These are phyloP conservation scores for Pseudohalonectria lignicola DNA, from an alignment of 2,329 filamentous ascomycete genomes.

Conservation along the genomic window DNA sequence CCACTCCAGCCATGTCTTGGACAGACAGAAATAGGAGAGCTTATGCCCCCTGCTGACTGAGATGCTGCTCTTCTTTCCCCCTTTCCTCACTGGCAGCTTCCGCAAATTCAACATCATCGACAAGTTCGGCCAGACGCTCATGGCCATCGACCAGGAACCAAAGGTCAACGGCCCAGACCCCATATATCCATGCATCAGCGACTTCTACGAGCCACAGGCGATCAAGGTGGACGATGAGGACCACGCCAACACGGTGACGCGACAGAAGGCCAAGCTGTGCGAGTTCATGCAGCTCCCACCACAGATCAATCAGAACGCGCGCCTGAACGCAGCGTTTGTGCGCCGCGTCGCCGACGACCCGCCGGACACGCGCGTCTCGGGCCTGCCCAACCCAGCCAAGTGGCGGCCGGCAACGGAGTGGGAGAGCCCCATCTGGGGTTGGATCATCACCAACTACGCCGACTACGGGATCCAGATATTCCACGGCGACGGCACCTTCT, in stretches of 20 bases:
- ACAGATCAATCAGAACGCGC: conserved; percentile 24
- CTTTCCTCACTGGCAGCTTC: too few relatives aligned
- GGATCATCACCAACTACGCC: conserved; percentile 28
- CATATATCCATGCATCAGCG: conserved; percentile 22
- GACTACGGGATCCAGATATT: conserved; percentile 31
- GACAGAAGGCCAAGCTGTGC: conserved; percentile 9
- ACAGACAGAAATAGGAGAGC: too few relatives aligned
- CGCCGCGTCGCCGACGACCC: conserved; percentile 2
- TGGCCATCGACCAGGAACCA: conserved; percentile 18
- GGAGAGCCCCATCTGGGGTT: conserved; percentile 30
- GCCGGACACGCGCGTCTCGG: neutral
- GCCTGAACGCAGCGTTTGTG: conserved; percentile 24
- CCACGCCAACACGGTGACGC: conserved; percentile 12
- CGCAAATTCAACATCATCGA: conserved; percentile 35
- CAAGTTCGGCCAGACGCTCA: conserved; percentile 33
- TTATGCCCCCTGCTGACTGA: too few relatives aligned
- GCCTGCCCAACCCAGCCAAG: neutral
- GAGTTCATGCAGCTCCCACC: conserved; percentile 28
- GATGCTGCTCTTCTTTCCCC: too few relatives aligned
- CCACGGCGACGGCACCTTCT: conserved; percentile 26
- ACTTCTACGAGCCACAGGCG: conserved; percentile 19
- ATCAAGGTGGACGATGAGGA: conserved; percentile 6
- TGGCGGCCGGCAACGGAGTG: conserved; percentile 18
- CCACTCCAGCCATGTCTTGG: too few relatives aligned
- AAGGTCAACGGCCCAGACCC: conserved; percentile 3